Percentiles rank a stretch among this genome's conserved stretches.
Evolutionary conservation across 2,329 filamentous ascomycete species (phyloP).

Genomic region (Diaporthe longicolla): DNA sequence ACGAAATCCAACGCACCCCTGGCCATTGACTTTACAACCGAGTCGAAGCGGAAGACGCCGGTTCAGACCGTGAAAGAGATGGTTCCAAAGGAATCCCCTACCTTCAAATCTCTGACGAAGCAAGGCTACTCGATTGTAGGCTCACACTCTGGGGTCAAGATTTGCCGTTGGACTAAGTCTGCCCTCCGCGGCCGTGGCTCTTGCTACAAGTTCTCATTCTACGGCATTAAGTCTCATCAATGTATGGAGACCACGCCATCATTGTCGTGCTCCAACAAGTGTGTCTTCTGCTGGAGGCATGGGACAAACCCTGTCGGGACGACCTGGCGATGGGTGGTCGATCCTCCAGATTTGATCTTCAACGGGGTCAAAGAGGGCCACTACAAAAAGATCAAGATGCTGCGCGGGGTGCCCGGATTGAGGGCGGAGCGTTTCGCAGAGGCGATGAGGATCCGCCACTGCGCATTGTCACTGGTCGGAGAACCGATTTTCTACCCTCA

Average conservation of each 20-base stretch:
- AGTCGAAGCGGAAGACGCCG: conserved; percentile 61
- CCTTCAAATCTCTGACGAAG: conserved; percentile 90
- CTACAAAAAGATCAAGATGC: conserved; percentile 98
- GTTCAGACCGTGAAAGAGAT: conserved; percentile 81
- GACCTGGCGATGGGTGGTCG: conserved; percentile 96
- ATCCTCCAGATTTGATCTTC: conserved; percentile 91
- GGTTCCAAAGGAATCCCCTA: conserved; percentile 92
- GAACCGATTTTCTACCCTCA: conserved; percentile 99
- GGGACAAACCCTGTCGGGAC: conserved; percentile 97
- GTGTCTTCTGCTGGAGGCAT: conserved; percentile 98
- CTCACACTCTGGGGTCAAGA: conserved; percentile 96
- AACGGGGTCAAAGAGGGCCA: conserved; percentile 90
- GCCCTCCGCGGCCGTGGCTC: conserved; percentile 92
- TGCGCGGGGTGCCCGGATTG: conserved; percentile 93
- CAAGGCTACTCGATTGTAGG: conserved; percentile 97
- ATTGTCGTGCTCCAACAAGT: conserved; percentile 97
- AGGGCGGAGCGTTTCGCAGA: conserved; percentile 92
- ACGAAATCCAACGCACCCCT: conserved; percentile 64
- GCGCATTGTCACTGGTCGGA: conserved; percentile 90
- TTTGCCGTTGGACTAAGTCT: conserved; percentile 98
- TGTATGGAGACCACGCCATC: conserved; percentile 99
- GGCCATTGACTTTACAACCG: conserved; percentile 85
- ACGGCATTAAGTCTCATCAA: conserved; percentile 94
- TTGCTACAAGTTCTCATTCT: conserved; percentile 98
- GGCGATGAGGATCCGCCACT: conserved; percentile 93